Conservation (phyloP, 208 protist species). For the Trypanosoma boissoni region DNA sequence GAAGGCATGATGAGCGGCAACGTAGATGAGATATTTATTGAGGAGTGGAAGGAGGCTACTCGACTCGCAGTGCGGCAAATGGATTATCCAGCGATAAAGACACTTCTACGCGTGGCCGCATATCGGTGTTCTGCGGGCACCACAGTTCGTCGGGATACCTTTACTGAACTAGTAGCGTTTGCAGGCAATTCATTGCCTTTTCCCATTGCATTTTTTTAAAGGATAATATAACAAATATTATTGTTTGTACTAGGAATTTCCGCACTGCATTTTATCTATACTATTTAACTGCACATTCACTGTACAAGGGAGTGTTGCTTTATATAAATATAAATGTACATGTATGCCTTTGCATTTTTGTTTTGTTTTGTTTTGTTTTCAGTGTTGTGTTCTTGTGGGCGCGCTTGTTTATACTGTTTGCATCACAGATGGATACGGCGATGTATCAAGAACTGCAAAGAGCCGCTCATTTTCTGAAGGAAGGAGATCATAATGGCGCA, state of each 20-base stretch:
- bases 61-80: constrained; percentile 21
- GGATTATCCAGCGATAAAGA: constrained; percentile 54
- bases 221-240: not conserved
- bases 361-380: constrained; percentile 15
- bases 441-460: constrained; percentile 28
- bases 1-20: constrained; percentile 15
- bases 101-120: constrained; percentile 39
- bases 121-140: constrained; percentile 4
- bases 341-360: constrained; percentile 1
- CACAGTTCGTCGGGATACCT: not conserved
- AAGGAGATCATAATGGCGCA: constrained; percentile 53
- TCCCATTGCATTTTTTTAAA: constrained; percentile 21
- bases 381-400: constrained; percentile 22
- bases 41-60: constrained; percentile 36
- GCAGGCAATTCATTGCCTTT: constrained; percentile 20
- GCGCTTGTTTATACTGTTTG: constrained; percentile 18
- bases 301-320: not conserved
- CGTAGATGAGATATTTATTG: constrained; percentile 22
- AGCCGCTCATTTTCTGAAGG: constrained; percentile 47
- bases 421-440: constrained; percentile 30
- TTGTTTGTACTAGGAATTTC: too few species aligned
- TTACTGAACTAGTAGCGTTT: constrained; percentile 17
- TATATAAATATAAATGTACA: constrained; percentile 9
- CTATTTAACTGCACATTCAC: not conserved
- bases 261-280: too few species aligned